phyloP scores from a whole-genome alignment of 2,329 filamentous ascomycete species.

The Diaporthe helianthi region DNA sequence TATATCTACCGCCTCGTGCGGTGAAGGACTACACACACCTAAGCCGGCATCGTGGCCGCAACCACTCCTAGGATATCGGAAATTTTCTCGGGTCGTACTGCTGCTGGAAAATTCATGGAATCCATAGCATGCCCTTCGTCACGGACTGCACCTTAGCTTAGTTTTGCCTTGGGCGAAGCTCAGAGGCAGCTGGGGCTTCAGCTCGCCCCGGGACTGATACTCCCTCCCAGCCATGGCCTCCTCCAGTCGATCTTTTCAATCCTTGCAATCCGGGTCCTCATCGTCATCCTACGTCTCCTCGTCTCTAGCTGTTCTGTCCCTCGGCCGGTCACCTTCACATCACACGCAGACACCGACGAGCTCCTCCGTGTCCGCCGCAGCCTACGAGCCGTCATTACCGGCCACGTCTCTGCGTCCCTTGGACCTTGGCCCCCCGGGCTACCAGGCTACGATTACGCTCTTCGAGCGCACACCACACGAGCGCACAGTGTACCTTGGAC shows the following conservation, averaged over 20 bases:
- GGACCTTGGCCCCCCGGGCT: conserved; percentile 60
- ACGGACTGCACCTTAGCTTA: conserved; percentile 9
- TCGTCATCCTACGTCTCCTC: conserved; percentile 58
- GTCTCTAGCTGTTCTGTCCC: conserved; percentile 49
- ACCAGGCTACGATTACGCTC: conserved; percentile 61
- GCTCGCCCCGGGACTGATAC: conserved; percentile 35
- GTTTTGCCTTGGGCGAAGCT: conserved; percentile 21
- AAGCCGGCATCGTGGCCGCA: conserved; percentile 1
- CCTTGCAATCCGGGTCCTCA: conserved; percentile 49
- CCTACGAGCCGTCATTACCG: conserved; percentile 49
- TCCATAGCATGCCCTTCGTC: conserved; percentile 27
- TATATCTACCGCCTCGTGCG: conserved; percentile 16
- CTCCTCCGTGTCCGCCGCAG: conserved; percentile 53
- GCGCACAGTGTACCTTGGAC: conserved; percentile 59
- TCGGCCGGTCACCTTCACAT: conserved; percentile 50
- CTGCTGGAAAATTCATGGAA: conserved; percentile 1
- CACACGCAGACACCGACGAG: conserved; percentile 54
- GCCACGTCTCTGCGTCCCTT: conserved; percentile 52
- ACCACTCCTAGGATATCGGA: neutral
- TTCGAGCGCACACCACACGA: conserved; percentile 58
- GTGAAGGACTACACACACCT: neutral
- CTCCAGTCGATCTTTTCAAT: conserved; percentile 35
- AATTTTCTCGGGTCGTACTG: neutral
- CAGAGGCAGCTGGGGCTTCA: conserved; percentile 37
- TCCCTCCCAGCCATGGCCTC: conserved; percentile 47